Base-by-base conservation (phyloP, 805 yeast genomes). In the Isabelozyma rhagii region DNA sequence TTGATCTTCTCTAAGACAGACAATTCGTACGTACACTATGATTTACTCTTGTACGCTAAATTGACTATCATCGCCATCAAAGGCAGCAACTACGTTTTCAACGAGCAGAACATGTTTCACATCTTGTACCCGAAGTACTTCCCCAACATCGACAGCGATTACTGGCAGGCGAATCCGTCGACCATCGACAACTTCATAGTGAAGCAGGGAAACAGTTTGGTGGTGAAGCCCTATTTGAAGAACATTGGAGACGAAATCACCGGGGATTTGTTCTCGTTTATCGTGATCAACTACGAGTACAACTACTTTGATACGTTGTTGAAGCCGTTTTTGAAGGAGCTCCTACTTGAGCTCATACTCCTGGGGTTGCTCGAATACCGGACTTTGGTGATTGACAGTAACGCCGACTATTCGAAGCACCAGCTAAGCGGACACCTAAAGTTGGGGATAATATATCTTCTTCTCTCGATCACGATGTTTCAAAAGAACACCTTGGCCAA, bases 81-180 rank as follows among this genome's bases (percentile, higher is more conserved):
- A 51, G 78, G 78, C 6, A 56, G 67, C 5, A 55, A 63, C 38
- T 71, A 71, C 55, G 51, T 58, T 21, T 63, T 72, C 47, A 66
- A 62, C 43, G 78, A 72, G 47, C 79, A 74, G 50, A 73, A 71
- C 48, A 66, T 72, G 66, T 59, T 73, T 41, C 78, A 74, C 48
- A 73, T 74, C 29, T 58, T 73, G 14, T 74, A 74, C 53, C 79
- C 79, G 11, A 71, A 71, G 46, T 72, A 71, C 56, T 74, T 68
- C 45, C 77, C 77, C 41, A 72, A 73, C 45, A 61, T 68, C 25
- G 76, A 72, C 47, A 64, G 72, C 0, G 77, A 72, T 50, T 73
- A 72, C 45, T 74, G 77, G 76, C 42, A 52, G 10, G 73, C 72
- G 0, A 53, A 58, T 29, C 53, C 52, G 10, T 51, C 59, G 28